Evolutionary conservation across 257 asterid genomes (phyloP).

Genomic region (Solanum paucissectum): DNA sequence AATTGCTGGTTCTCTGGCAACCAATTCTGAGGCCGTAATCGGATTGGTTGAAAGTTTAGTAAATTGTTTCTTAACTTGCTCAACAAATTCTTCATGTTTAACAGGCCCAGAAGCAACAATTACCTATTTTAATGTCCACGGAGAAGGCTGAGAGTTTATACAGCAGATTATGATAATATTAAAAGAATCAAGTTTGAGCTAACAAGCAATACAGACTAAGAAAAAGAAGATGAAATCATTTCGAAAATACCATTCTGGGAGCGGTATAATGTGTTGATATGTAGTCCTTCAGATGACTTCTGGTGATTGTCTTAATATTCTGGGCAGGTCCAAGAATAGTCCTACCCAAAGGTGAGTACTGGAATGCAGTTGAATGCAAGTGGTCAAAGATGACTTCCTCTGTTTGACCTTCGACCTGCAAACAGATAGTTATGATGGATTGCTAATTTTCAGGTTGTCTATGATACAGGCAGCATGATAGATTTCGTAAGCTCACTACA

Average conservation of each 20-base stretch:
- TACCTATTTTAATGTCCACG: constrained; percentile 30
- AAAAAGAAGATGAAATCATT: not conserved
- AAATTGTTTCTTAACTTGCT: constrained; percentile 52
- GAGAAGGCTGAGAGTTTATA: not conserved
- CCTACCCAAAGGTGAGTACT: constrained; percentile 73
- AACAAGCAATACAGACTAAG: not conserved
- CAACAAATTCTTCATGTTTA: constrained; percentile 79
- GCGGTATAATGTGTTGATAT: constrained; percentile 70
- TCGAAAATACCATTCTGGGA: constrained; percentile 50
- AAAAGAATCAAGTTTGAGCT: not conserved
- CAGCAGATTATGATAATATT: not conserved
- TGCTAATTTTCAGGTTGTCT: not conserved
- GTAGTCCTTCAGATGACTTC: constrained; percentile 42
- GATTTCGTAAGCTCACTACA: not conserved
- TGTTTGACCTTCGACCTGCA: constrained; percentile 71
- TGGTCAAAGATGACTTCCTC: constrained; percentile 92
- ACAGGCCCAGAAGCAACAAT: constrained; percentile 80
- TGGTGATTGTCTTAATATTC: constrained; percentile 50
- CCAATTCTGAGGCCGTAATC: constrained; percentile 50
- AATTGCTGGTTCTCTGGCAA: constrained; percentile 56
- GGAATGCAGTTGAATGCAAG: constrained; percentile 88
- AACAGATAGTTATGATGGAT: not conserved
- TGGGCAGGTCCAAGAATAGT: constrained; percentile 85
- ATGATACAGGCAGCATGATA: not conserved
- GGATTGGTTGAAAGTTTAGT: constrained; percentile 52